Percentiles rank a stretch among this genome's conserved stretches.
phyloP scores from a whole-genome alignment of 768 basidiomycete species.

The Boletales sp. region DNA sequence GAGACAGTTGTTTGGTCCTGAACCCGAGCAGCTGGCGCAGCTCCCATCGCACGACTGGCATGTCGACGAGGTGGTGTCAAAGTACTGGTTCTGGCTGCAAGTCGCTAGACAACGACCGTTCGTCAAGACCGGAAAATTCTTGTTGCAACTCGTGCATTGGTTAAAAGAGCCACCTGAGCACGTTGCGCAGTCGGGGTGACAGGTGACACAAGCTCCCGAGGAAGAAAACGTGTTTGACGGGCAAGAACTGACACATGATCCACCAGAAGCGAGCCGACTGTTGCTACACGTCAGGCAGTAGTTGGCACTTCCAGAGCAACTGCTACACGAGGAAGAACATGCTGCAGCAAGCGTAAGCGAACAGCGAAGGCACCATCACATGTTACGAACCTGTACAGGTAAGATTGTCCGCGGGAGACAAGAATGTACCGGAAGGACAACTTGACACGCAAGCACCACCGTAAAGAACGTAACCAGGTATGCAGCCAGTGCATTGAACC shows the following conservation, averaged over 20 bases:
- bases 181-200: conserved; percentile 83
- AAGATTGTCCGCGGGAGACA: conserved; percentile 65
- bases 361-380: neutral
- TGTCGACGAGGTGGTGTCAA: conserved; percentile 57
- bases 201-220: conserved; percentile 63
- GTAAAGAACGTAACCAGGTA: conserved; percentile 72
- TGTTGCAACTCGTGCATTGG: conserved; percentile 72
- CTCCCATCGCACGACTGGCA: conserved; percentile 73
- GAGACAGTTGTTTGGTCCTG: conserved; percentile 66
- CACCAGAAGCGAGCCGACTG: conserved; percentile 62
- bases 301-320: conserved; percentile 62
- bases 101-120: conserved; percentile 77
- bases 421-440: conserved; percentile 74
- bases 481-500: conserved; percentile 72
- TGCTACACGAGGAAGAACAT: conserved; percentile 70
- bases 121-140: conserved; percentile 65
- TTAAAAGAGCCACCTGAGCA: conserved; percentile 78
- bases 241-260: conserved; percentile 74
- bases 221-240: conserved; percentile 69
- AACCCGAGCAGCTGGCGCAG: conserved; percentile 74
- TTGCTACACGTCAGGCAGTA: conserved; percentile 75
- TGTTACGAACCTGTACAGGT: conserved; percentile 65
- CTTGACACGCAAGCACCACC: conserved; percentile 63
- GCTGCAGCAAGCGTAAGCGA: conserved; percentile 34
- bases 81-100: conserved; percentile 69